Evolutionary conservation across 176 grass and related monocot species (phyloP).

Genomic region (Coix lacrymajobi): DNA sequence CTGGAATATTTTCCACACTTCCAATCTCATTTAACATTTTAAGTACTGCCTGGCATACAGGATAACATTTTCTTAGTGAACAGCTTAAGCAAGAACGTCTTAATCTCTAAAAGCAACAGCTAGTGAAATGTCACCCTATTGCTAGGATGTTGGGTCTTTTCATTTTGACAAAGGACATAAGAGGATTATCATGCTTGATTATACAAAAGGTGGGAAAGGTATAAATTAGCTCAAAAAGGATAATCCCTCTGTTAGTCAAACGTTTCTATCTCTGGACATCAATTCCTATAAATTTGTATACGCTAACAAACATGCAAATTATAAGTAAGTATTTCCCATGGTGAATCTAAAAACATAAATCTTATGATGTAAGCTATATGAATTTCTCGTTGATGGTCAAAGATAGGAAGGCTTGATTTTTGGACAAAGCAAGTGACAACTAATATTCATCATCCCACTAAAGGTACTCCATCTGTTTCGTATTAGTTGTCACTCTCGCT

Average conservation of each 20-base stretch:
- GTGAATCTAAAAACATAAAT: background rate
- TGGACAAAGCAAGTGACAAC: background rate
- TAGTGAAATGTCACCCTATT: background rate
- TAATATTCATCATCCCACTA: background rate
- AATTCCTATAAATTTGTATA: background rate
- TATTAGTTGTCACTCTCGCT: background rate
- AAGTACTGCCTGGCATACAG: constrained; percentile 76
- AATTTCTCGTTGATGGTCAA: background rate
- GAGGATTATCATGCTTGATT: background rate
- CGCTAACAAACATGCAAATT: background rate
- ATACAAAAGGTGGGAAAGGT: background rate
- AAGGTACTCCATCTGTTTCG: background rate
- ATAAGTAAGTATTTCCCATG: background rate
- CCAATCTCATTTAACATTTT: constrained; percentile 98
- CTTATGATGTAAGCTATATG: background rate
- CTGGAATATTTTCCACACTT: constrained; percentile 81
- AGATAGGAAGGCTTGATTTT: background rate
- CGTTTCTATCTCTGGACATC: background rate
- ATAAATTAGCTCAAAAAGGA: background rate
- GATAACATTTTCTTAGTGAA: constrained; percentile 8
- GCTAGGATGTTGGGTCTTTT: background rate
- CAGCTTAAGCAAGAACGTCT: background rate
- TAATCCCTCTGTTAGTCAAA: background rate
- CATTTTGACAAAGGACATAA: background rate
- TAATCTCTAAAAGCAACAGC: background rate